Base-by-base conservation (phyloP, 768 basidiomycete genomes). In the Inosperma sp. region DNA sequence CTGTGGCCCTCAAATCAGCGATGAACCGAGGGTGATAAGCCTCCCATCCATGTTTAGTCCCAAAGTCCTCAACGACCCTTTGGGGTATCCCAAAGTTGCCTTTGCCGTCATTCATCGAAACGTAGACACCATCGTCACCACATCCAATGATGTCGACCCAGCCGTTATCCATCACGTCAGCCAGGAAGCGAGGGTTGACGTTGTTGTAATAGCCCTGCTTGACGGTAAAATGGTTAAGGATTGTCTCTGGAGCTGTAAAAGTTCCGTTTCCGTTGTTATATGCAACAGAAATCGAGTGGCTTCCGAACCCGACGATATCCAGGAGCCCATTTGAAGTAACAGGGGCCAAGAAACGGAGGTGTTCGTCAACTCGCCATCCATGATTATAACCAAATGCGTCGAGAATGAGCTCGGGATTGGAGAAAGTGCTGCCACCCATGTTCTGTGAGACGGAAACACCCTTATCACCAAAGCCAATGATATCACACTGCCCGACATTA, bases 271-370 rank as follows among this genome's bases (percentile, higher is more conserved):
- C 48, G 7, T 34, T 26, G 19, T 49, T 49, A 5, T 36, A 10
- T 7, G 48, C 16, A 9, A 49, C n/a, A 25, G 14, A 49, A 36
- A 49, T 23, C 8, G 35, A 23, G 7, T 17, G 14, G 7, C 39
- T 35, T 36, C 48, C 48, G n/a, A 49, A 49, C 2, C 48, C 48
- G 13, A 49, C 35, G 25, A 49, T 49, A 10, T 49, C 48, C 23
- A 49, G 48, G 7, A 17, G 48, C 7, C 48, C 35, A 19, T 49
- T 39, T 7, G 34, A 31, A 6, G n/a, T n/a, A n/a, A n/a, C n/a
- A n/a, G n/a, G n/a, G n/a, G n/a, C n/a, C n/a, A n/a, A n/a, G n/a
- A n/a, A n/a, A n/a, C n/a, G n/a, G n/a, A n/a, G n/a, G n/a, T n/a
- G n/a, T n/a, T n/a, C n/a, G n/a, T n/a, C n/a, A n/a, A 21, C 19